Evolutionary conservation across 495 filamentous ascomycete genomes (phyloP), one percentile per base, ranked within the genome.

Genomic region (Penicillium alfredii): DNA sequence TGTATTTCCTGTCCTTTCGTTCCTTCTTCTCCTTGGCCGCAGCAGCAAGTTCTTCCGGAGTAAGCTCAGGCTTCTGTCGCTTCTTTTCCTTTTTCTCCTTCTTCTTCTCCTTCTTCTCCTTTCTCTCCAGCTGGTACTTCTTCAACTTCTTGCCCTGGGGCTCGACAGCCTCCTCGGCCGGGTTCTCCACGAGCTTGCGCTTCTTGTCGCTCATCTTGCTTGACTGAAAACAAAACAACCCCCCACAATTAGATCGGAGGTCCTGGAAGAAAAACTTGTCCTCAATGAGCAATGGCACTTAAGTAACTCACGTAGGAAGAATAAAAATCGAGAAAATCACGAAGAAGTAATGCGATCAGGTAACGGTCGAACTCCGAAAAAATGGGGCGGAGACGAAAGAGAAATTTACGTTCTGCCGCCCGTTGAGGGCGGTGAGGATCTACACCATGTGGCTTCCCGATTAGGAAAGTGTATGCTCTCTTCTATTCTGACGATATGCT

Each of bases 141-240:
- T 65, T 65, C 28, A 49, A 50, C 54, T 67, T 67, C 56, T 67
- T 64, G 20, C 50, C 58, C 38, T 64, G 43, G 8, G 63, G 57
- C 44, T 56, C 48, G 26, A 52, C 40, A 4, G 38, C 51, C 32
- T 62, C 56, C 25, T 33, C 51, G 21, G 41, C 30, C n/a, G 30
- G 37, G 27, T 55, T 41, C 27, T 55, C 51, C 17, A 46, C 45
- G 48, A 63, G 57, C 55, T 71, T 71, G 60, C 66, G 66, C 55
- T 65, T 68, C 46, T 64, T 68, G 45, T 68, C 61, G 33, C 58
- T 50, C 60, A 67, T 70, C 54, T 35, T 58, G 26, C 23, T n/a
- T n/a, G 11, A 9, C 11, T 4, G 8, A n/a, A 25, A 25, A n/a
- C n/a, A n/a, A n/a, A n/a, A n/a, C n/a, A n/a, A n/a, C n/a, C n/a